A percentile compares a stretch with the other conserved stretches of the same genome.
Evolutionary conservation across 2,329 filamentous ascomycete genomes (phyloP).

Genomic region (Myrmaecium sp.): DNA sequence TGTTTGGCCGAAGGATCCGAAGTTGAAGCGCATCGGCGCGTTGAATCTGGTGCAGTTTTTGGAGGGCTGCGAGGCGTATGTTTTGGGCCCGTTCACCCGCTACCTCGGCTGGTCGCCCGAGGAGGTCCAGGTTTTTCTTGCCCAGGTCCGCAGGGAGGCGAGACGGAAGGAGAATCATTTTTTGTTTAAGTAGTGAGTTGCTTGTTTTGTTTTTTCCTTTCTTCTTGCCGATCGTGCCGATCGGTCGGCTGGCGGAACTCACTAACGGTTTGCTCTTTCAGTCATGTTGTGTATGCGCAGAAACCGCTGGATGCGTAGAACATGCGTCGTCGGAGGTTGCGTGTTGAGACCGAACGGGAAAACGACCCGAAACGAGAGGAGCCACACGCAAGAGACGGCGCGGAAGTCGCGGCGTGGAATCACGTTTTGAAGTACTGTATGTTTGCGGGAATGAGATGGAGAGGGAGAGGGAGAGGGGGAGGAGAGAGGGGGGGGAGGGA

Average conservation of each 20-base stretch:
- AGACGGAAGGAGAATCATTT: conserved; percentile 3
- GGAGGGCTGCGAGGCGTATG: conserved; percentile 4
- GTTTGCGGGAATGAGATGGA: no score
- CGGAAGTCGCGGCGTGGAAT: no score
- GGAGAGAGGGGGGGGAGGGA: no score
- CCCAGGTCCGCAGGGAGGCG: conserved; percentile 6
- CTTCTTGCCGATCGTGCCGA: conserved; percentile 1
- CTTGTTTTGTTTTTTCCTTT: not conserved
- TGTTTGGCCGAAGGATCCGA: conserved; percentile 9
- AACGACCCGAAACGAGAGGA: no score
- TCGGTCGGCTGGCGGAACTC: no score
- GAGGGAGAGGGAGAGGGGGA: no score
- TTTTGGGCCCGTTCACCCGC: conserved; percentile 7
- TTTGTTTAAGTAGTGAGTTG: conserved; percentile 4
- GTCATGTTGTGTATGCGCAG: conserved; percentile 3
- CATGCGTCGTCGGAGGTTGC: no score
- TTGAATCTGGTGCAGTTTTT: conserved; percentile 2
- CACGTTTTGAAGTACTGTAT: no score
- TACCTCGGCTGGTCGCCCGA: conserved; percentile 6
- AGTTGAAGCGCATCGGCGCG: conserved; percentile 7
- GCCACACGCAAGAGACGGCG: no score
- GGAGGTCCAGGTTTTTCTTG: conserved; percentile 7
- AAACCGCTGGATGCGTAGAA: conserved; percentile 4
- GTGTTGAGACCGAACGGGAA: no score
- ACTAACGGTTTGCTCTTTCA: no score